These are phyloP conservation scores for Seminavis robusta DNA, from an alignment of 108 stramenopile species.

Conservation along the genomic window DNA sequence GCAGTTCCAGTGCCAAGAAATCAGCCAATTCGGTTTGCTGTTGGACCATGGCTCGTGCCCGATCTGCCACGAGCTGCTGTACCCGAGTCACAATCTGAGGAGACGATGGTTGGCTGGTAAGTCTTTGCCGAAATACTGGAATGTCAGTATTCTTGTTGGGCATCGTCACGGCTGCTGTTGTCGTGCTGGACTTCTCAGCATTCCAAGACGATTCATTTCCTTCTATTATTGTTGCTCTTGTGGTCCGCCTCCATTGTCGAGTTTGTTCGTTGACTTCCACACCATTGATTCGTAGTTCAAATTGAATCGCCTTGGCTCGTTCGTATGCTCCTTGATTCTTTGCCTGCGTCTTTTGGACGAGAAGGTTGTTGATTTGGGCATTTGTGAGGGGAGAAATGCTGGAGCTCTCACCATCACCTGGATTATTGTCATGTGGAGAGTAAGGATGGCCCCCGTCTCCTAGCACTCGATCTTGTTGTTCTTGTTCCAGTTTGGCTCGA, in stretches of 20 bases:
- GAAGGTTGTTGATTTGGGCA: no score
- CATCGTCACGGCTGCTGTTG: neutral
- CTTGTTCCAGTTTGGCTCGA: no score
- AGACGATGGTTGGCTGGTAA: neutral
- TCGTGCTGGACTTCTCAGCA: no score
- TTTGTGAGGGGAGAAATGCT: no score
- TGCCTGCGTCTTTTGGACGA: no score
- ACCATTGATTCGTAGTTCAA: neutral
- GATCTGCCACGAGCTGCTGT: neutral
- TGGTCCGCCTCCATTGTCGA: neutral
- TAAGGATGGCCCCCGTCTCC: no score
- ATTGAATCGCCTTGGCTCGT: neutral
- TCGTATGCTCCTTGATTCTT: constrained; percentile 6
- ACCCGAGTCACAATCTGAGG: neutral
- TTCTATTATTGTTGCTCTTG: neutral
- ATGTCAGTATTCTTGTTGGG: neutral
- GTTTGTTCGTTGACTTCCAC: neutral
- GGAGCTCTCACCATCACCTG: no score
- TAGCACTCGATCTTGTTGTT: no score
- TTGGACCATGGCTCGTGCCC: no score
- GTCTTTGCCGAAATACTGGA: neutral
- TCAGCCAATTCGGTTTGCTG: no score
- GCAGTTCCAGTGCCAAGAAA: no score
- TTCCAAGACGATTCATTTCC: neutral
- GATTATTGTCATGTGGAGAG: no score